phyloP scores from a whole-genome alignment of 2,329 filamentous ascomycete species.

The Penicillium verrucosum region DNA sequence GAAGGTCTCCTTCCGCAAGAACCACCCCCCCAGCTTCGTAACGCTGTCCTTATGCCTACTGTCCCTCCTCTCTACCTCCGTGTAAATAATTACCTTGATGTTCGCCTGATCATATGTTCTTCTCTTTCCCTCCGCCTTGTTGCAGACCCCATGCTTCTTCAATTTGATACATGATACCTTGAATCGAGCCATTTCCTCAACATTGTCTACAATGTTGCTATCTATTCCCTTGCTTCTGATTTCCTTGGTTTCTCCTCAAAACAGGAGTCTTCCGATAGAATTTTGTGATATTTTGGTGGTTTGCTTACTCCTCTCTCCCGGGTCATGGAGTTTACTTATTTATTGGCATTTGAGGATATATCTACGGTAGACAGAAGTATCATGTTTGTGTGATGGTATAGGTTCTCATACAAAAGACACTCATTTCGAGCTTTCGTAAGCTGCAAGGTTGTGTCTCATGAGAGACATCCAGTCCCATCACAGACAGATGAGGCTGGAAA shows the following conservation, averaged over 20 bases:
- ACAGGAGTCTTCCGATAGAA: not conserved
- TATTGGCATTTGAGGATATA: too few relatives aligned
- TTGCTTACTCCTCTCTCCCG: not conserved
- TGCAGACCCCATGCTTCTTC: not conserved
- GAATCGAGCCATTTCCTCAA: slow-evolving; percentile 3
- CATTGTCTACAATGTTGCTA: not conserved
- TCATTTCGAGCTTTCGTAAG: too few relatives aligned
- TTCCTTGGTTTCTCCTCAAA: not conserved
- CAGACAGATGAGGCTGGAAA: not conserved
- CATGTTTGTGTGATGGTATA: too few relatives aligned
- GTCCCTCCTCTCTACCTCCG: slow-evolving; percentile 10
- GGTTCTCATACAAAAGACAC: too few relatives aligned
- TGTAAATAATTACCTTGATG: slow-evolving; percentile 34
- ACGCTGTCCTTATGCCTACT: slow-evolving; percentile 15
- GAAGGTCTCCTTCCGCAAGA: slow-evolving; percentile 83
- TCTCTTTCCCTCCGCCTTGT: not conserved
- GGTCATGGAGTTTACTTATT: not conserved
- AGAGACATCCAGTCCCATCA: not conserved
- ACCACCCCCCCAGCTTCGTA: slow-evolving; percentile 60
- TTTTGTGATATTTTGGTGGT: not conserved
- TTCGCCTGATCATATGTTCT: not conserved
- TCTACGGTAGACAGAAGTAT: not conserved
- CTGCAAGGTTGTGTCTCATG: not conserved
- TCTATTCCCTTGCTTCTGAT: not conserved
- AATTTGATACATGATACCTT: slow-evolving; percentile 15